Conservation (phyloP, 257 asterid species). For the Gardenia jasminoides region DNA sequence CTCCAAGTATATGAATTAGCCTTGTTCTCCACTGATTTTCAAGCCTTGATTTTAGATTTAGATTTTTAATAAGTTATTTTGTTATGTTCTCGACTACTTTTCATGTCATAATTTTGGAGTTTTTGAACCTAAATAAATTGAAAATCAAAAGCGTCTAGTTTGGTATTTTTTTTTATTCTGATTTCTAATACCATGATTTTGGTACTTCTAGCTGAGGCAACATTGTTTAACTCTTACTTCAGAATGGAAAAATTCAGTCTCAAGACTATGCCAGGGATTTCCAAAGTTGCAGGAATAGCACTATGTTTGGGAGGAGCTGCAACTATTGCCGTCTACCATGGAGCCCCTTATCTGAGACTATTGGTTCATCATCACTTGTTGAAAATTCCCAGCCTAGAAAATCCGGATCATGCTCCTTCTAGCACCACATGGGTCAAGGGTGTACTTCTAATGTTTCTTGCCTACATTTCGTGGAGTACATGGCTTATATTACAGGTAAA, state of each 20-base stretch:
- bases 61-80: too few species aligned
- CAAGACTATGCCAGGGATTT: slow-evolving; percentile 44
- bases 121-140: too few species aligned
- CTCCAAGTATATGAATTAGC: too few species aligned
- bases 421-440: slow-evolving; percentile 61
- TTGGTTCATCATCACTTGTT: slow-evolving; percentile 59
- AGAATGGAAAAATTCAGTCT: slow-evolving; percentile 71
- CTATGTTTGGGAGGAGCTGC: slow-evolving; percentile 67
- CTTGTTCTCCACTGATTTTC: too few species aligned
- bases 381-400: slow-evolving; percentile 31
- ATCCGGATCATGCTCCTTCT: slow-evolving; percentile 32
- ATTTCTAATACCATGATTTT: too few species aligned
- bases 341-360: slow-evolving; percentile 54
- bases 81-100: too few species aligned
- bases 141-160: too few species aligned
- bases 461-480: slow-evolving; percentile 58
- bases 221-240: background rate
- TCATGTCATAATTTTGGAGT: too few species aligned
- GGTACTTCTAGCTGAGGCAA: too few species aligned
- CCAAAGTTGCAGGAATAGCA: slow-evolving; percentile 55
- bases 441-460: slow-evolving; percentile 63
- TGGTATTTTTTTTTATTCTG: too few species aligned
- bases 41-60: too few species aligned
- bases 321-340: slow-evolving; percentile 67
- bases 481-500: slow-evolving; percentile 83